phyloP scores from a whole-genome alignment of 225 moss, liverwort and hornwort genomes.

The Bryoerythrophyllum caledonicum region DNA sequence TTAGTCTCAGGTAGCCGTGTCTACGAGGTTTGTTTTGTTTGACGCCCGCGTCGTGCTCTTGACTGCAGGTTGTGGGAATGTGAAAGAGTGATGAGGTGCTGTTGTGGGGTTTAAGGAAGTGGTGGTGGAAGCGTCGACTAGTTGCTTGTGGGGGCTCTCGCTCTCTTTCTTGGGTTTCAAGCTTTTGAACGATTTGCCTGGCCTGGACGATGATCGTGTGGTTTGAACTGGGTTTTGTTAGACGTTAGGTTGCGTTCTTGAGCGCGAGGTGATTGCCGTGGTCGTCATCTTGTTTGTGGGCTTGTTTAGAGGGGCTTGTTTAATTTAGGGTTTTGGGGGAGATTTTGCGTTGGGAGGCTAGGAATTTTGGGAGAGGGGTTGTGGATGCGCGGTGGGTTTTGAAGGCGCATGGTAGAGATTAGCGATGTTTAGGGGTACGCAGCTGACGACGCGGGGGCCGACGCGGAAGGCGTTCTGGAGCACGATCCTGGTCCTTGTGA shows the following conservation, averaged over 20 bases:
- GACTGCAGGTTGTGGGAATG: slow-evolving; percentile 7
- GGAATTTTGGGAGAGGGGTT: not conserved
- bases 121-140: not conserved
- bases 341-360: not conserved
- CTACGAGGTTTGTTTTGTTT: not conserved
- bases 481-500: slow-evolving; percentile 21
- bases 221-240: not conserved
- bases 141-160: not conserved
- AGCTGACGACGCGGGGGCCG: slow-evolving; percentile 16
- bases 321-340: not conserved
- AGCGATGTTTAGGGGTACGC: slow-evolving; percentile 31
- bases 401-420: slow-evolving; percentile 20
- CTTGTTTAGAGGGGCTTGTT: not conserved
- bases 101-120: not conserved
- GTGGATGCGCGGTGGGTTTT: slow-evolving; percentile 4
- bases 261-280: not conserved
- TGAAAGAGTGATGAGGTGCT: not conserved
- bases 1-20: not conserved
- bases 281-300: not conserved
- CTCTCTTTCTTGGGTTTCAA: not conserved
- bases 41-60: not conserved
- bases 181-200: not conserved
- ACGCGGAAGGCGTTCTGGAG: slow-evolving; percentile 29
- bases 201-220: slow-evolving; percentile 1
- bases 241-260: not conserved